Base-by-base conservation (phyloP, 192 early-diverging fungal species). In the Podila epigama region DNA sequence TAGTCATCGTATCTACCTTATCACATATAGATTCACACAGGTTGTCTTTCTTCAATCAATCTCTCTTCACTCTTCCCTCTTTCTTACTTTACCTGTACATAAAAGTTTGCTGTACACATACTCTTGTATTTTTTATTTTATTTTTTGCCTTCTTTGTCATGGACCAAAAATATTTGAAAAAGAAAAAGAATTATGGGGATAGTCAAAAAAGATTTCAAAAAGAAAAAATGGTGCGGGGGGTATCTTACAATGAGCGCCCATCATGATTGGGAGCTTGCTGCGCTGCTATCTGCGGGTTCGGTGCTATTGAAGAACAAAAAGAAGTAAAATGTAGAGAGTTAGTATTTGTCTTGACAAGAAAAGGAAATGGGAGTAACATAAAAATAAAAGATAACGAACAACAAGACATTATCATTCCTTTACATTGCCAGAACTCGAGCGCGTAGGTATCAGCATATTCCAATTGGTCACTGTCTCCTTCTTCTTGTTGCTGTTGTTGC, bases 371-470 rank as follows among this genome's bases (percentile, higher is more conserved):
- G n/a, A n/a, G n/a, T n/a, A n/a, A n/a, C n/a, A n/a, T n/a, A n/a
- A n/a, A n/a, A n/a, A n/a, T n/a, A n/a, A n/a, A n/a, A n/a, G n/a
- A n/a, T n/a, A n/a, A n/a, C n/a, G n/a, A n/a, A 20, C n/a, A 18
- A 0, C 25, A 22, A 22, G 18, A 48, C 20, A 48, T 5, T 25
- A 48, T 22, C n/a, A 7, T 1, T 48, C 44, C 37, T 22, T 25
- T 48, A 48, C 44, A 22, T 48, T 48, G 44, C 44, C 44, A 48
- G 20, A 48, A 48, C 44, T 48, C 44, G 15, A 48, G 44, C 44
- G 44, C 20, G n/a, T 48, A 48, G 20, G 44, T 48, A 9, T 48
- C 44, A 7, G 20, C 44, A 48, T 48, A 48, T 5, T 22, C 44
- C 44, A 48, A 22, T 2, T 48, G n/a, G n/a, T n/a, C n/a, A n/a